Base-by-base conservation (phyloP, 2,329 filamentous ascomycete genomes). In the Aureobasidium mangrovei region DNA sequence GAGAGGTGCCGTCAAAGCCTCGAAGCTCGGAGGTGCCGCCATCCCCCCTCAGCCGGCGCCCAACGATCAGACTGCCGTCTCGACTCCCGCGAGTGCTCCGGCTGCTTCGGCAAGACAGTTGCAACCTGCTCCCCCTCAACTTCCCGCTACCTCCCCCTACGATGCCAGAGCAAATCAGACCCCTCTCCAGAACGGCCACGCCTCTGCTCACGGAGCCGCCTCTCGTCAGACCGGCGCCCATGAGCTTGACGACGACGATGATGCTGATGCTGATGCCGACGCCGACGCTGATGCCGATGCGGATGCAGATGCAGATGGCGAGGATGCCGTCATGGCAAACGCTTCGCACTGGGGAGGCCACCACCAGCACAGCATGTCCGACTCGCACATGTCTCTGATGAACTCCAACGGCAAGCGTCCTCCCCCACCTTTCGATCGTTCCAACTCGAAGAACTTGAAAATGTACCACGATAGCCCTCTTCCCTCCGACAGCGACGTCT, bases 401-500 rank as follows among this genome's bases (percentile, higher is more conserved):
- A 58, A 58, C 47, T 39, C 48, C 7, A 58, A 60, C 32, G 58
- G 54, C 28, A 57, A 60, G 44, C 39, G 57, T 28, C 55, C 55
- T 9, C 39, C 31, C 27, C 41, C 47, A 10, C 28, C 52, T 35
- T 46, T 47, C 32, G 38, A 55, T 33, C 39, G 47, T 9, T 44
- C 36, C n/a, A 28, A 39, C 39, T 36, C 48, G 18, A 56, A 56
- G 43, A 44, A 44, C 39, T 2, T 47, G 27, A 56, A 56, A 35
- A 42, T 53, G 33, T 56, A 53, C 29, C 55, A 56, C 24, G 55
- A 56, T 32, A 51, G 41, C 12, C 47, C 55, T 4, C 29, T 48
- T 38, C 47, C 42, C n/a, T 24, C 28, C n/a, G 46, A 41, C 24
- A 36, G 31, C 27, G 55, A 56, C 10, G 43, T 56, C 27, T 47